A percentile compares a stretch with the other conserved stretches of the same genome.
Conservation (phyloP, 2,329 filamentous ascomycete species). For the Trichoderma sp. region DNA sequence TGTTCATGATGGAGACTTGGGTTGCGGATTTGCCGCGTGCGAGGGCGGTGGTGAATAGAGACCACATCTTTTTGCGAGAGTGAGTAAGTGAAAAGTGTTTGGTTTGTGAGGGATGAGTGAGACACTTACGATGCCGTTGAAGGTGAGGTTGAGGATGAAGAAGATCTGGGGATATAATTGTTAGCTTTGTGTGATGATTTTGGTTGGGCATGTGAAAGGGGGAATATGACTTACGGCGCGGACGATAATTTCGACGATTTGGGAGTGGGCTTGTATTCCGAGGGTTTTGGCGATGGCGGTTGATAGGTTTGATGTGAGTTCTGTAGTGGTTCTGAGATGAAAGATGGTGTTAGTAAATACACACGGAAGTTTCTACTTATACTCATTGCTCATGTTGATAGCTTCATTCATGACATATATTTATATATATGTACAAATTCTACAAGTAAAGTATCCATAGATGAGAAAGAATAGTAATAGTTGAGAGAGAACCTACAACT, state of each 20-base stretch:
- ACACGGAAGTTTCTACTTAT: no score
- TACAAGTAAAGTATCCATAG: neutral
- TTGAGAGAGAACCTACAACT: conserved; percentile 59
- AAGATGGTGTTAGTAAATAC: neutral
- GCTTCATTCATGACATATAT: neutral
- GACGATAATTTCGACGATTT: conserved; percentile 47
- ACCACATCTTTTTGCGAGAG: conserved; percentile 64
- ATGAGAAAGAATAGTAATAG: neutral
- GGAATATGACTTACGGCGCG: conserved; percentile 44
- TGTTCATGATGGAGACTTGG: conserved; percentile 79
- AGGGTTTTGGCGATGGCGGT: conserved; percentile 44
- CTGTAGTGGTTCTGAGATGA: conserved; percentile 51
- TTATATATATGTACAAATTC: neutral
- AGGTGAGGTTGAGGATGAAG: conserved; percentile 71
- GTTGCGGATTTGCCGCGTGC: conserved; percentile 71
- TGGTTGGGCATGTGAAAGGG: neutral
- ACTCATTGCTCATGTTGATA: neutral
- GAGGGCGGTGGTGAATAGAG: conserved; percentile 76
- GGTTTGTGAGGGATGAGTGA: neutral
- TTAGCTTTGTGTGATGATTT: neutral
- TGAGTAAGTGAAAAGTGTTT: neutral
- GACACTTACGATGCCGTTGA: conserved; percentile 64
- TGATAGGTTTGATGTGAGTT: conserved; percentile 51
- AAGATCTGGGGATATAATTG: conserved; percentile 63
- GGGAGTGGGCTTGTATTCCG: conserved; percentile 42